Percentiles rank a stretch among this genome's conserved stretches.
These are phyloP conservation scores for Parvularia atlantis DNA, from an alignment of 78 protist species.

Conservation along the genomic window DNA sequence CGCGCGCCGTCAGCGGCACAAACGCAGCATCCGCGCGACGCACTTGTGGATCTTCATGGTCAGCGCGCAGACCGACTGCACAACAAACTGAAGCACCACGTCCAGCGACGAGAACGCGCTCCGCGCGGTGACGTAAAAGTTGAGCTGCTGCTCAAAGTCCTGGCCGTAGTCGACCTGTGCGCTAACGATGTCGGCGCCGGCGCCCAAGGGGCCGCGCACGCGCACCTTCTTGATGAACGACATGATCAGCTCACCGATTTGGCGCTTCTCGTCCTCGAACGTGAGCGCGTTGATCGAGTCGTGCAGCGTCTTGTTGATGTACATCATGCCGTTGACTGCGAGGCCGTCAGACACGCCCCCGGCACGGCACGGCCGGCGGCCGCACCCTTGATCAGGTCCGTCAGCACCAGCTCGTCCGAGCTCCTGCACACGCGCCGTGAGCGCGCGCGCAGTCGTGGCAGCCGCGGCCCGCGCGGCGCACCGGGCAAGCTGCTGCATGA, in stretches of 20 bases:
- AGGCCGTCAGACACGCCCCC: conserved; percentile 66
- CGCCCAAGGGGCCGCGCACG: not conserved
- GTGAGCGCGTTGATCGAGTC: conserved; percentile 54
- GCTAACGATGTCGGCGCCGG: not conserved
- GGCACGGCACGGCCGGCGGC: conserved; percentile 11
- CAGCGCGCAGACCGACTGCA: conserved; percentile 26
- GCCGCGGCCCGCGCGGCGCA: not conserved
- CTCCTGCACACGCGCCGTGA: not conserved
- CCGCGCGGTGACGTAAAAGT: conserved; percentile 68
- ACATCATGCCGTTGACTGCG: conserved; percentile 41
- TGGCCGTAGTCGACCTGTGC: conserved; percentile 47
- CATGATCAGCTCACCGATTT: conserved; percentile 38
- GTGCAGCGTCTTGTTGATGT: conserved; percentile 50
- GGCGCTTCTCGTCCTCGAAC: conserved; percentile 60
- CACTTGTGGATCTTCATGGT: no score
- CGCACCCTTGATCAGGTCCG: no score
- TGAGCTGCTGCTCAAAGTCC: conserved; percentile 61
- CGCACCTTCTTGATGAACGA: conserved; percentile 36
- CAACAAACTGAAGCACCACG: conserved; percentile 42
- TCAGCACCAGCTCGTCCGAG: not conserved
- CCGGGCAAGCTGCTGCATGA: not conserved
- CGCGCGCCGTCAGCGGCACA: conserved; percentile 36
- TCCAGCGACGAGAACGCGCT: conserved; percentile 57
- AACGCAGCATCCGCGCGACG: no score
- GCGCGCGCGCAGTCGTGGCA: no score